Base-by-base conservation (phyloP, 192 early-diverging fungal genomes). In the Coemansia sp. region DNA sequence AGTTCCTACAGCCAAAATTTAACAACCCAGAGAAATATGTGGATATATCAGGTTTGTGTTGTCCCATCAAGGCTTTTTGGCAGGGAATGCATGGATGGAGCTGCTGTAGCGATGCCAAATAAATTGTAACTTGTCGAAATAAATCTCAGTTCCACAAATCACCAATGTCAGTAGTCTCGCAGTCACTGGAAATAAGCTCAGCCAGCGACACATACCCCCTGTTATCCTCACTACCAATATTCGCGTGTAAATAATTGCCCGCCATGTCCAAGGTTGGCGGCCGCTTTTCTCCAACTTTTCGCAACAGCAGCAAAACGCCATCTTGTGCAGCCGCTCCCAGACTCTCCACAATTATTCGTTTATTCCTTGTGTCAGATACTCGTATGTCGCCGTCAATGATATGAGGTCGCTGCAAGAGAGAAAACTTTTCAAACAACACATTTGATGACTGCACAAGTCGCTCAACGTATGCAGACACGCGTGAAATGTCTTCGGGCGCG, bases 311-410 rank as follows among this genome's bases (percentile, higher is more conserved):
- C 41, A 45, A 16, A n/a, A 45, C 5, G 11, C 41, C 14, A 12
- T 45, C 41, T n/a, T n/a, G 41, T 16, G 41, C 41, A 16, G 41
- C 41, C 2, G 41, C 76, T 10, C 76, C 76, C 27, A 78, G 35
- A 25, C 67, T 65, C 67, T 79, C 71, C 8, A 79, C 76, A 3
- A 79, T 19, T 0, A 79, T 49, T 10, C 76, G 39, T 10, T 35
- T 22, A 57, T 73, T 79, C 0, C 63, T 38, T 21, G 58, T 61
- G 3, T 79, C 76, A 7, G 62, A 23, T 22, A 73, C 68, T 0
- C 41, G 23, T 1, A 79, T 52, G 37, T 79, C 71, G 50, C 76
- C 76, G 8, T 79, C 76, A 27, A 79, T 79, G 1, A 79, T 61
- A 21, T 59, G 51, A 51, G 76, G 76, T 43, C 63, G 65, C 52